These are phyloP conservation scores for Aspergillus affinis DNA, from an alignment of 495 filamentous ascomycete genomes.

Conservation along the genomic window DNA sequence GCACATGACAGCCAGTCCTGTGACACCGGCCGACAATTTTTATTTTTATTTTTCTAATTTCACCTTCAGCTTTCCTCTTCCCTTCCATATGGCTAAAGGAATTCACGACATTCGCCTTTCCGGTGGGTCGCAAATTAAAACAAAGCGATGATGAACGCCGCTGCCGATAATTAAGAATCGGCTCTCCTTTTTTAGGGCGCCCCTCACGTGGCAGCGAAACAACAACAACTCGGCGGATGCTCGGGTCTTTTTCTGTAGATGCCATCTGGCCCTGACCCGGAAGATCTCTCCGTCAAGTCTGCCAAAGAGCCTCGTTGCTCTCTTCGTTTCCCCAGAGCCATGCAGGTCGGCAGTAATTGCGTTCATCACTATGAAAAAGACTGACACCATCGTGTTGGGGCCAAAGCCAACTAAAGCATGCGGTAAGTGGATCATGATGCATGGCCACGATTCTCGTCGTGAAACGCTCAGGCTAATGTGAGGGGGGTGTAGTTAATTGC, in stretches of 20 bases:
- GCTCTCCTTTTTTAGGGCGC: too few relatives aligned
- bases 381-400: constrained; percentile 20
- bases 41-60: not conserved
- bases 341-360: not conserved
- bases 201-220: not conserved
- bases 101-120: too few relatives aligned
- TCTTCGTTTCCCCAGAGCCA: not conserved
- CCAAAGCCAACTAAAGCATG: constrained; percentile 44
- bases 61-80: too few relatives aligned
- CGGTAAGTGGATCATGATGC: constrained; percentile 23
- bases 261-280: not conserved
- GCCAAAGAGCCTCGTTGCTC: not conserved
- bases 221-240: not conserved
- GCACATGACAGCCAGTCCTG: too few relatives aligned
- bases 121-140: not conserved
- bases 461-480: not conserved
- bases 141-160: not conserved
- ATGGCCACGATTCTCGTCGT: not conserved
- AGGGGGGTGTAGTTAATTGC: constrained; percentile 33
- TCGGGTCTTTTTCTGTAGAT: constrained; percentile 1
- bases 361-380: constrained; percentile 22
- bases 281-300: not conserved
- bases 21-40: not conserved
- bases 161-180: too few relatives aligned
- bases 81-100: too few relatives aligned